Evolutionary conservation across 2,329 filamentous ascomycete species (phyloP), one percentile per base, ranked within the genome.

Genomic region (Amesomyces nigricolor): DNA sequence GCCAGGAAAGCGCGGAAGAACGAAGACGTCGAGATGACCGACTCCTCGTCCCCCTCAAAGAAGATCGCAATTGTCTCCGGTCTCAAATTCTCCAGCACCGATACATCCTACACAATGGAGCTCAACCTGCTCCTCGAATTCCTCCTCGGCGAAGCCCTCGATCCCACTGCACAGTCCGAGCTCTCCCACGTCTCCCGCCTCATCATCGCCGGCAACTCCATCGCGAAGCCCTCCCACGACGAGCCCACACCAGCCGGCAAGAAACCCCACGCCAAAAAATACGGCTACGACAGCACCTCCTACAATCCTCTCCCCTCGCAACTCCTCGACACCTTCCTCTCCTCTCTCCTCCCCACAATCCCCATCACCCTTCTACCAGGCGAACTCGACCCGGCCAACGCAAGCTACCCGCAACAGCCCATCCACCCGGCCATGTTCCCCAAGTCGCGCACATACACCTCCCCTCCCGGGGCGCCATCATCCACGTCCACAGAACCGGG

Each of bases 401-500:
- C 88, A 51, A 88, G 89, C 60, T 82, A 96, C 29, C 94, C 94
- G 0, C 94, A 99, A 67, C 94, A 97, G 70, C 87, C 89, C 1
- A 88, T 99, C 48, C 94, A 99, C 70, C 78, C 88, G 4, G 92
- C 94, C 58, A 90, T 99, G 82, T 94, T 99, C 64, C 88, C 90
- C 0, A 78, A 80, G 8, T 78, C 89, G 16, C 80, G 91, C 60
- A 74, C 80, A 7, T 99, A 89, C 67, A 43, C 46, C 5, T 35
- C 52, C 78, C 10, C 71, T 73, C 13, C 78, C 78, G 37, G 14
- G 13, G 14, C 8, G 11, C 19, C 40, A 19, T 4, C 46, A 29
- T 66, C n/a, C 19, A 56, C 63, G 7, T 19, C 38, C 11, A 16
- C 64, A 14, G 75, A 82, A 47, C 73, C 81, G 0, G 84, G 87